These are phyloP conservation scores for Nicotiana obtusifolia DNA, from an alignment of 257 asterid genomes.

Conservation along the genomic window DNA sequence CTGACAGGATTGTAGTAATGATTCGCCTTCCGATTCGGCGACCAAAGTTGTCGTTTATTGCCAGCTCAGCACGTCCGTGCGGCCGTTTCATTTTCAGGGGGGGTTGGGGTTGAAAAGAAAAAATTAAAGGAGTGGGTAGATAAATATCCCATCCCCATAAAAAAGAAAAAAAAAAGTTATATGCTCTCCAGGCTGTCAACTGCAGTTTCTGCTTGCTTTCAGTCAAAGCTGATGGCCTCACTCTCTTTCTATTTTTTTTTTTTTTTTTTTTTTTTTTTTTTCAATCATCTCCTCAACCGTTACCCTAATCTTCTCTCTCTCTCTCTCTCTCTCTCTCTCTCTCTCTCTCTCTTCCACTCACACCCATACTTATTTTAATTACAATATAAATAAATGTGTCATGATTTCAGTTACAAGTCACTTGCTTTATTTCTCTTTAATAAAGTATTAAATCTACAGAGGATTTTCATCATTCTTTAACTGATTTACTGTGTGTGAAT, in stretches of 20 bases:
- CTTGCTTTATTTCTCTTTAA: not conserved
- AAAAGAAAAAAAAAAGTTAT: not conserved
- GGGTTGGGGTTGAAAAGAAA: not conserved
- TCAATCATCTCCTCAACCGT: constrained; percentile 22
- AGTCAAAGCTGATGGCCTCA: constrained; percentile 51
- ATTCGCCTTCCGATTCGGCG: constrained; percentile 84
- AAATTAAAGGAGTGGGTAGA: constrained; percentile 1
- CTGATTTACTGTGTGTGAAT: not conserved
- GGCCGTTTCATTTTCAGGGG: constrained; percentile 41
- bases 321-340: not conserved
- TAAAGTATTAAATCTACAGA: not conserved
- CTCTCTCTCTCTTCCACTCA: constrained; percentile 1
- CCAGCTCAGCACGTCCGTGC: constrained; percentile 67
- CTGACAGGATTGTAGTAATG: constrained; percentile 60
- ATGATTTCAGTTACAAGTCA: constrained; percentile 20
- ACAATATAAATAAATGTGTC: not conserved
- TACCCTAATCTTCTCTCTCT: constrained; percentile 9
- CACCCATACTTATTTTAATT: not conserved
- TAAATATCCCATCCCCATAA: constrained; percentile 3
- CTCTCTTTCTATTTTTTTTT: not conserved
- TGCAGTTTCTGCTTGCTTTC: constrained; percentile 22
- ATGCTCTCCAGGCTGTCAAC: constrained; percentile 71
- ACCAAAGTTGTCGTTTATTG: constrained; percentile 76
- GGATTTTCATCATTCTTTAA: not conserved
- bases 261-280: not conserved